Evolutionary conservation across 164 flowering plant genomes (phyloP).

Genomic region (Vitis rotundifolia): DNA sequence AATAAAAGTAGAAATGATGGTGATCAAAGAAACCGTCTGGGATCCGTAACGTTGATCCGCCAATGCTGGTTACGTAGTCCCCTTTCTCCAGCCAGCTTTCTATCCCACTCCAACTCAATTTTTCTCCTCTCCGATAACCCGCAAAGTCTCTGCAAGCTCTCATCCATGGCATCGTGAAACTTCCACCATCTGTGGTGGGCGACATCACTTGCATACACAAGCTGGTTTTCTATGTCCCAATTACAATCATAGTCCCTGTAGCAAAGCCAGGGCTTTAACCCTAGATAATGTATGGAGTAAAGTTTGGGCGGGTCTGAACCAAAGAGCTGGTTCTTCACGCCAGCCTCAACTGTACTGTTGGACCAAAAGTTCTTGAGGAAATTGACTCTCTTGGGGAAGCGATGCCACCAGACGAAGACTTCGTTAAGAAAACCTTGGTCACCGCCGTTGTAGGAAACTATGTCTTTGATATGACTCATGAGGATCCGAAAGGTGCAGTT

Average conservation of each 20-base stretch:
- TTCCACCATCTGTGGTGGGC: constrained; percentile 91
- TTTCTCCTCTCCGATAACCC: constrained; percentile 47
- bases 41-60: constrained; percentile 76
- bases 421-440: constrained; percentile 97
- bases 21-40: constrained; percentile 47
- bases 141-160: constrained; percentile 56
- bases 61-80: constrained; percentile 59
- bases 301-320: constrained; percentile 78
- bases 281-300: constrained; percentile 79
- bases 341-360: constrained; percentile 51
- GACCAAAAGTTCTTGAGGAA: constrained; percentile 90
- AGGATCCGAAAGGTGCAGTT: constrained; percentile 69
- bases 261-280: constrained; percentile 94
- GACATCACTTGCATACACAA: constrained; percentile 82
- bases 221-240: constrained; percentile 64
- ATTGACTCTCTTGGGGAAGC: constrained; percentile 76
- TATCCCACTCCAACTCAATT: constrained; percentile 66
- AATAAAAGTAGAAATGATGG: neutral
- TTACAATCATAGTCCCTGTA: constrained; percentile 96
- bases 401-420: constrained; percentile 93
- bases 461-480: constrained; percentile 48
- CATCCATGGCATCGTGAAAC: constrained; percentile 71
- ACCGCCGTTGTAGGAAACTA: constrained; percentile 92
- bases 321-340: constrained; percentile 70
- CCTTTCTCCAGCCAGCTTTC: constrained; percentile 44